Conservation (phyloP, 768 basidiomycete species). For the Leccinum broughii region DNA sequence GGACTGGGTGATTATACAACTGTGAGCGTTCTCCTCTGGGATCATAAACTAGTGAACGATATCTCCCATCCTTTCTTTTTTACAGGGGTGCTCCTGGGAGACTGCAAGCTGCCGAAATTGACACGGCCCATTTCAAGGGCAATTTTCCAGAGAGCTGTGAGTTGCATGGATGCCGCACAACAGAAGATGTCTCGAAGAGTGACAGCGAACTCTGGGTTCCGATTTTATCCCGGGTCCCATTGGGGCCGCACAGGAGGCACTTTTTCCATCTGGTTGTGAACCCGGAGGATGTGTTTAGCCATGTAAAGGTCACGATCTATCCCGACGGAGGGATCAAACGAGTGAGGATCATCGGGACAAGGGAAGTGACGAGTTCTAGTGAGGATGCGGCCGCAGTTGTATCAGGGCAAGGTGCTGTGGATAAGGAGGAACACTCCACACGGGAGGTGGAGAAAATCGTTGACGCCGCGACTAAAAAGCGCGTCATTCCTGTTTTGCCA, state of each 20-base stretch:
- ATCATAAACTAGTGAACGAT: too few species aligned
- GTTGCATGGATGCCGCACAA: conserved; percentile 54
- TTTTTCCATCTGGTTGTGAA: conserved; percentile 81
- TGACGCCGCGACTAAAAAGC: conserved; percentile 17
- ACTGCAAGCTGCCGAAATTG: conserved; percentile 81
- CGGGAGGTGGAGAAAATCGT: background rate
- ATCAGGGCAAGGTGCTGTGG: conserved; percentile 7
- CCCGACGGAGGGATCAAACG: conserved; percentile 97
- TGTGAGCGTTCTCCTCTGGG: too few species aligned
- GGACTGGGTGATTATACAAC: conserved; percentile 84
- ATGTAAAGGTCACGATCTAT: conserved; percentile 85
- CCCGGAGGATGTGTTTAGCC: conserved; percentile 61
- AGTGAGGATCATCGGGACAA: conserved; percentile 75
- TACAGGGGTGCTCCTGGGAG: conserved; percentile 70
- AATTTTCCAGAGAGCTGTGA: conserved; percentile 93
- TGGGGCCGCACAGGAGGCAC: conserved; percentile 89
- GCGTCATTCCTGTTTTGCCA: conserved; percentile 55
- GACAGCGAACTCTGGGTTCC: too few species aligned
- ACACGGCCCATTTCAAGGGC: conserved; percentile 94
- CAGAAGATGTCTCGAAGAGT: too few species aligned
- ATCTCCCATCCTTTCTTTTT: too few species aligned
- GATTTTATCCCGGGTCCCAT: conserved; percentile 73
- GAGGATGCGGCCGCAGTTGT: conserved; percentile 10
- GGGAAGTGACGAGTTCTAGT: conserved; percentile 33
- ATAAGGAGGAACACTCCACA: conserved; percentile 2